A percentile compares a stretch with the other conserved stretches of the same genome.
These are phyloP conservation scores for Paecilomyces sp. DNA, from an alignment of 2,329 filamentous ascomycete species.

Conservation along the genomic window DNA sequence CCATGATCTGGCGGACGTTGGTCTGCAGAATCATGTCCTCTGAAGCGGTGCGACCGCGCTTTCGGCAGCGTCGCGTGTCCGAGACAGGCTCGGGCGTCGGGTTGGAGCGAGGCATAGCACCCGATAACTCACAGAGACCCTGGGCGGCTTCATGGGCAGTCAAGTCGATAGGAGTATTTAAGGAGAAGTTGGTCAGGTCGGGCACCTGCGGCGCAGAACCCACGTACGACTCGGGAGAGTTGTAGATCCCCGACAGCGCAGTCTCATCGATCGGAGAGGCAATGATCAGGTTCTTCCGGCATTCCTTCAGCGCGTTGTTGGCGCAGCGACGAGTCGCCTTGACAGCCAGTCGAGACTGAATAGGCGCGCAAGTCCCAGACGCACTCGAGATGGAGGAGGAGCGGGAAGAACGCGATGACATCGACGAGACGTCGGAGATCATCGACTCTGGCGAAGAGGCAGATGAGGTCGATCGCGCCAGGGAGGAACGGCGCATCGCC, in stretches of 20 bases:
- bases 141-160: constrained; percentile 31
- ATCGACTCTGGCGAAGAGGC: constrained; percentile 56
- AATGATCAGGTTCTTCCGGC: constrained; percentile 26
- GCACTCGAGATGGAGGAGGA: constrained; percentile 41
- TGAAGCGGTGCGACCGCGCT: constrained; percentile 33
- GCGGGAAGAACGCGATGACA: constrained; percentile 48
- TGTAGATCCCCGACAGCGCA: constrained; percentile 24
- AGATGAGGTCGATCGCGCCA: constrained; percentile 46
- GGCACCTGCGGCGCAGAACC: constrained; percentile 17
- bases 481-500: constrained; percentile 42
- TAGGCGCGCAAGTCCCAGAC: constrained; percentile 22
- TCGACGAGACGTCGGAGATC: constrained; percentile 52
- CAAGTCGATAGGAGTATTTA: constrained; percentile 23
- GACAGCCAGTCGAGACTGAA: constrained; percentile 28
- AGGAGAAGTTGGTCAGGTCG: constrained; percentile 28
- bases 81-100: constrained; percentile 6
- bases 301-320: constrained; percentile 30
- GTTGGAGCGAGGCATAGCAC: constrained; percentile 18
- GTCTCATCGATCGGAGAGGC: constrained; percentile 32
- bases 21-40: constrained; percentile 31
- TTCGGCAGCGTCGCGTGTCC: constrained; percentile 22
- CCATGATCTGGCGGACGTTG: constrained; percentile 31
- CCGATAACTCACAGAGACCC: constrained; percentile 34
- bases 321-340: constrained; percentile 34
- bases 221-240: constrained; percentile 26